A percentile compares a stretch with the other conserved stretches of the same genome.
Evolutionary conservation across 495 filamentous ascomycete genomes (phyloP).

Genomic region (Aspergillus affinis): DNA sequence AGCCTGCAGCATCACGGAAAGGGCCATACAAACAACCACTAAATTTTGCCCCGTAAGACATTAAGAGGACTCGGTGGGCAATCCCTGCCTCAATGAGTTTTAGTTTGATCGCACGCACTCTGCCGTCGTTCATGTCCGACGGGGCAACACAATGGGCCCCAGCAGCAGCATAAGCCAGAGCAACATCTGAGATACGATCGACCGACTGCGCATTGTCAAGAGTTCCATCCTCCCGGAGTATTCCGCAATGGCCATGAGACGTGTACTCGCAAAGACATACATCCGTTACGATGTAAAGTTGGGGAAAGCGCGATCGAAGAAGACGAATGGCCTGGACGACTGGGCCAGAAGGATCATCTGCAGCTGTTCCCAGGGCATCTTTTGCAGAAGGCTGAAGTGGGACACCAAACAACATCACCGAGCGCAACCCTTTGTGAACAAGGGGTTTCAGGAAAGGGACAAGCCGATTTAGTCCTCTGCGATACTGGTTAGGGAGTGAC

Average conservation of each 20-base stretch:
- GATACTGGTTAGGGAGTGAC: constrained; percentile 83
- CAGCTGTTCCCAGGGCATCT: constrained; percentile 88
- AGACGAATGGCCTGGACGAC: constrained; percentile 84
- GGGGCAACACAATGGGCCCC: constrained; percentile 96
- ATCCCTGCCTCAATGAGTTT: constrained; percentile 91
- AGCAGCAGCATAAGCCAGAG: constrained; percentile 86
- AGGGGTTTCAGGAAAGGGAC: constrained; percentile 82
- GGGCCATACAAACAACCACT: constrained; percentile 94
- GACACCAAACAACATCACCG: constrained; percentile 94
- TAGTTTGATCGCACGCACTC: constrained; percentile 92
- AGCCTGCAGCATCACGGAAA: constrained; percentile 94
- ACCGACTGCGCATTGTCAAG: constrained; percentile 91
- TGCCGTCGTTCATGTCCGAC: constrained; percentile 98
- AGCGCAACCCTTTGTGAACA: constrained; percentile 81
- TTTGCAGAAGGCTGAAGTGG: constrained; percentile 77
- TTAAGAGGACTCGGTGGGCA: constrained; percentile 83
- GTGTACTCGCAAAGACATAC: constrained; percentile 99
- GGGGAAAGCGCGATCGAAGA: constrained; percentile 77
- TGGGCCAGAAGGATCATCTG: constrained; percentile 89
- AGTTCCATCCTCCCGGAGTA: constrained; percentile 84
- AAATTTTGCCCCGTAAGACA: constrained; percentile 98
- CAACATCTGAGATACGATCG: constrained; percentile 89
- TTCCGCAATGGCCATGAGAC: constrained; percentile 97
- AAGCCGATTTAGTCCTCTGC: constrained; percentile 82
- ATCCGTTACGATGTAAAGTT: constrained; percentile 85